Conservation (phyloP, 768 basidiomycete genomes). For the Leccinum olivaceopallidum region DNA sequence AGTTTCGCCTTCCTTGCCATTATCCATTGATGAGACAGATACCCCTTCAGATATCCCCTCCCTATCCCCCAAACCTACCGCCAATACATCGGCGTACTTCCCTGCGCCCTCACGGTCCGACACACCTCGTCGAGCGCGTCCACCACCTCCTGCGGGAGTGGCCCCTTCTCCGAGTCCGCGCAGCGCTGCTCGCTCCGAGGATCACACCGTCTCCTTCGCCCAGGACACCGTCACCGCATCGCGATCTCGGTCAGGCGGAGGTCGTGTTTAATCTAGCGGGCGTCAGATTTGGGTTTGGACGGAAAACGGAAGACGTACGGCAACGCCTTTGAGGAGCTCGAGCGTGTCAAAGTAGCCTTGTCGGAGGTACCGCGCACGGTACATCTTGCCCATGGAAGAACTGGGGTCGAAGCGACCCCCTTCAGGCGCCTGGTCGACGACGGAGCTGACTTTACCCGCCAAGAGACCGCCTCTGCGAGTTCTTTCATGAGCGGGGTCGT, state of each 20-base stretch:
- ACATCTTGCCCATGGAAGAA: slow-evolving; percentile 41
- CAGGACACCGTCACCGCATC: slow-evolving; percentile 52
- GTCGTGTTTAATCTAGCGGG: slow-evolving; percentile 36
- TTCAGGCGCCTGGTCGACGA: slow-evolving; percentile 30
- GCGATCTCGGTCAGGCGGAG: slow-evolving; percentile 55
- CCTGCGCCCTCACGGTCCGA: slow-evolving; percentile 37
- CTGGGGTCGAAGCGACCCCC: slow-evolving; percentile 45
- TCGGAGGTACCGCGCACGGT: slow-evolving; percentile 46
- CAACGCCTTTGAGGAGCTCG: slow-evolving; percentile 39
- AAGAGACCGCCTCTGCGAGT: slow-evolving; percentile 11
- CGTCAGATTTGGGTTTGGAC: background rate
- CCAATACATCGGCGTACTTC: slow-evolving; percentile 40
- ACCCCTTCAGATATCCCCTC: too few species aligned
- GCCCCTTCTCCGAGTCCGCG: slow-evolving; percentile 49
- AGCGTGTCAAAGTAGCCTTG: slow-evolving; percentile 46
- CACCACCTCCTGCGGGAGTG: slow-evolving; percentile 53
- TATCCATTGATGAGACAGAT: too few species aligned
- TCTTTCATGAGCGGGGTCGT: background rate
- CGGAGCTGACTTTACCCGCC: slow-evolving; percentile 49
- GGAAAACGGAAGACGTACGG: slow-evolving; percentile 31
- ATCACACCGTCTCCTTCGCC: slow-evolving; percentile 46
- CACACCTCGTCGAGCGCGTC: slow-evolving; percentile 52
- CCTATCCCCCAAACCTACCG: slow-evolving; percentile 9
- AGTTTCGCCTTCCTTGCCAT: too few species aligned
- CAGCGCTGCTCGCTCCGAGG: slow-evolving; percentile 46